Base-by-base conservation (phyloP, 345 rosid genomes). In the Erodium maritimum region DNA sequence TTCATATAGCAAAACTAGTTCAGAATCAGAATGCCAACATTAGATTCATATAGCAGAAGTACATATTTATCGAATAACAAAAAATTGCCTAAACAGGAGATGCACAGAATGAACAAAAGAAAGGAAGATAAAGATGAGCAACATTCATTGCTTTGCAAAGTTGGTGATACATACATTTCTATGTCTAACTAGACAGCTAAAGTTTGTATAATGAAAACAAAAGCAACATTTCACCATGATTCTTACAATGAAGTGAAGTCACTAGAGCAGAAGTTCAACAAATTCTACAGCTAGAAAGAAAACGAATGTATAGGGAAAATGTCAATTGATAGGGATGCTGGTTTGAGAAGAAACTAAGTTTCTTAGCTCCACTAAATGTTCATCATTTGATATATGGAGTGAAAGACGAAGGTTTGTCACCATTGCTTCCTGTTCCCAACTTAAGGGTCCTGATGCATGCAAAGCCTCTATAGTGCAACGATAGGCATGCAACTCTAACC, bases 361-460 rank as follows among this genome's bases (percentile, higher is more conserved):
- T 73, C 77, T 82, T 71, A 84, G 69, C 86, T 85, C 83, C 77
- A 34, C 55, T 78, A 81, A 76, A 73, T 88, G 88, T 73, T 88
- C 96, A 75, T 88, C 93, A 48, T 70, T 73, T 52, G 94, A 85
- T 71, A 88, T 83, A 57, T 81, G 67, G 53, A 88, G 86, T 62
- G 69, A 80, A 67, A 71, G 73, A 5, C 95, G 82, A 56, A 89
- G 86, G 81, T 86, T 79, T 6, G 87, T 86, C 73, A 86, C 75
- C 66, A 83, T 69, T 55, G 79, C 69, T 78, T 89, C 95, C 71
- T 80, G 82, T 63, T 89, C 91, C 96, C 95, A 86, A 68, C 69
- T 81, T 42, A 88, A 54, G 17, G 94, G 77, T 17, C 96, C 93
- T 0, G 82, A 85, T 37, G 86, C 87, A 67, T 75, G 75, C 66